A percentile compares a stretch with the other conserved stretches of the same genome.
These are phyloP conservation scores for Breynia disticha DNA, from an alignment of 441 rosid species.

Conservation along the genomic window DNA sequence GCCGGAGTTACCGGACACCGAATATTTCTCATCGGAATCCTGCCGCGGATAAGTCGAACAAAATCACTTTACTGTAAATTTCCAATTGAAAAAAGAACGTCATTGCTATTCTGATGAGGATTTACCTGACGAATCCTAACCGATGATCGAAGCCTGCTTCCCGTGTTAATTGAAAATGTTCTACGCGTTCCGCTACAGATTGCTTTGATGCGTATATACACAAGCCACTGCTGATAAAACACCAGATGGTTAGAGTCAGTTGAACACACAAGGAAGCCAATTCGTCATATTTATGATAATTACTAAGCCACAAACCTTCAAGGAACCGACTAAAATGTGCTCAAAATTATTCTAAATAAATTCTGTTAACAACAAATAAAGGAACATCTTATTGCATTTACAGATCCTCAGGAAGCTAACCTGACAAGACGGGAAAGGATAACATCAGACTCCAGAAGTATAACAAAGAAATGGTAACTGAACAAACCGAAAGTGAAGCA, in stretches of 20 bases:
- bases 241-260: slow-evolving; percentile 4
- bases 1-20: too few species aligned
- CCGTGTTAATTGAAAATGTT: too few species aligned
- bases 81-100: too few species aligned
- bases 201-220: too few species aligned
- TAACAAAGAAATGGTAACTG: background rate
- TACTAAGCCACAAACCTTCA: slow-evolving; percentile 17
- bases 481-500: background rate
- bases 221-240: slow-evolving; percentile 15
- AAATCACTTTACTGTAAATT: too few species aligned
- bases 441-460: background rate
- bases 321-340: slow-evolving; percentile 6
- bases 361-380: slow-evolving; percentile 16
- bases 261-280: background rate
- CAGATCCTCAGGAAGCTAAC: slow-evolving; percentile 16
- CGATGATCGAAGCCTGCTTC: too few species aligned
- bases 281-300: slow-evolving; percentile 4
- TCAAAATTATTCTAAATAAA: slow-evolving; percentile 20
- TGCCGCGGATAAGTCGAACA: too few species aligned
- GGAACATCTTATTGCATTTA: slow-evolving; percentile 5
- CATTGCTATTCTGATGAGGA: too few species aligned
- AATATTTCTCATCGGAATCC: too few species aligned
- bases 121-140: too few species aligned
- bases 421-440: slow-evolving; percentile 16
- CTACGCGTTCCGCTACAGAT: too few species aligned